Base-by-base conservation (phyloP, 306 rosid genomes). In the Elaeagnus macrophylla region DNA sequence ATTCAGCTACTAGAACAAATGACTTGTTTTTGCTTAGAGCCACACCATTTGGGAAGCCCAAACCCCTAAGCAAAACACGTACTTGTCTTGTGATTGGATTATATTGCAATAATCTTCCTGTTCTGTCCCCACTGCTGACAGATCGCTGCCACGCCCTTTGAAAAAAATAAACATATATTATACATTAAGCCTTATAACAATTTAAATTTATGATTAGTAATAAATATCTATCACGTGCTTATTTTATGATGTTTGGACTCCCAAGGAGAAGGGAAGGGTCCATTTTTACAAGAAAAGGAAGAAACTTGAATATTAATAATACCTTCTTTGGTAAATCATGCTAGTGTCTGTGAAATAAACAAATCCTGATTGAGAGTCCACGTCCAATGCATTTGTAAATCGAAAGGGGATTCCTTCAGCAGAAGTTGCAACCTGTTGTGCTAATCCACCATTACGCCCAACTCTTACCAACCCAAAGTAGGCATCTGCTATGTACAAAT, bases 21-120 rank as follows among this genome's bases (percentile, higher is more conserved):
- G 86, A 74, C 0, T 10, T 66, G 69, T 81, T 79, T 12, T 64
- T 48, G 70, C 78, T 85, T n/a, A 79, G 69, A 14, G 86, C 94
- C 47, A 85, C 77, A 3, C 94, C 89, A 17, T 85, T 77, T 1
- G 94, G 73, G 55, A 81, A 77, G 36, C 77, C 82, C 17, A 85
- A 60, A 19, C 65, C 78, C 3, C 50, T 41, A 20, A 70, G 59
- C 54, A 81, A 45, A 3, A 85, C 80, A 1, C 71, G 64, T 12
- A 73, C 81, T 32, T 57, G 19, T 51, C 75, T 58, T 17, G 74
- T 79, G 0, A 8, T 39, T 1, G 80, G 80, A 18, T 81, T 82
- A 45, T 76, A 85, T 45, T 67, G 70, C 44, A 81, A 16, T 19
- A 85, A 47, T 42, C 86, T 79, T 35, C 86, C 89, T 1, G 86